Conservation (phyloP, 768 basidiomycete species). For the Boletus rex-veris region DNA sequence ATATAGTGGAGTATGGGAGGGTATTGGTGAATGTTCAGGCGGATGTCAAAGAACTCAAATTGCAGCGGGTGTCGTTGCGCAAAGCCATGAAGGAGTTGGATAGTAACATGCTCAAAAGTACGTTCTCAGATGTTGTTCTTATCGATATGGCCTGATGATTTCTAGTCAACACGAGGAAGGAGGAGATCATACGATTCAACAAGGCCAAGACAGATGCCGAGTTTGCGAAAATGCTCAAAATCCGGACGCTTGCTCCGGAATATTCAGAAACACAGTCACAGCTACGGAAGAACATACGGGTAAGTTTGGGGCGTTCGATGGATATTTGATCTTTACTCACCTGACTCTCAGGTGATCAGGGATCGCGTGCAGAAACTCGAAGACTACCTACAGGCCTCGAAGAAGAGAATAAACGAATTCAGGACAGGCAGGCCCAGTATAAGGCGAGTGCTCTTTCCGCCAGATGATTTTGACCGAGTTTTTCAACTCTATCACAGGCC, state of each 20-base stretch:
- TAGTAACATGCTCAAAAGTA: conserved; percentile 66
- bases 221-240: conserved; percentile 70
- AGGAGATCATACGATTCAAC: conserved; percentile 78
- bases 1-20: conserved; percentile 49
- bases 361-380: conserved; percentile 80
- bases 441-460: conserved; percentile 43
- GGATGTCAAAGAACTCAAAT: conserved; percentile 51
- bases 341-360: conserved; percentile 50
- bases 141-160: not conserved
- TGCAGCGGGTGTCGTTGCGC: conserved; percentile 38
- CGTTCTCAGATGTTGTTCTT: conserved; percentile 6
- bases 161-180: conserved; percentile 73
- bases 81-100: conserved; percentile 54
- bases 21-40: conserved; percentile 35
- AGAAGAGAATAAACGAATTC: conserved; percentile 62
- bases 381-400: conserved; percentile 61
- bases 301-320: conserved; percentile 32
- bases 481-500: conserved; percentile 45
- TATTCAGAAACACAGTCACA: conserved; percentile 79
- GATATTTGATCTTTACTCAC: conserved; percentile 4
- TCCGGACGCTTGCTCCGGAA: conserved; percentile 83
- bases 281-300: conserved; percentile 68
- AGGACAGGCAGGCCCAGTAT: conserved; percentile 60
- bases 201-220: conserved; percentile 76
- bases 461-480: not conserved